Base-by-base conservation (phyloP, 352 stramenopile species). In the Halophytophthora batemanensis region DNA sequence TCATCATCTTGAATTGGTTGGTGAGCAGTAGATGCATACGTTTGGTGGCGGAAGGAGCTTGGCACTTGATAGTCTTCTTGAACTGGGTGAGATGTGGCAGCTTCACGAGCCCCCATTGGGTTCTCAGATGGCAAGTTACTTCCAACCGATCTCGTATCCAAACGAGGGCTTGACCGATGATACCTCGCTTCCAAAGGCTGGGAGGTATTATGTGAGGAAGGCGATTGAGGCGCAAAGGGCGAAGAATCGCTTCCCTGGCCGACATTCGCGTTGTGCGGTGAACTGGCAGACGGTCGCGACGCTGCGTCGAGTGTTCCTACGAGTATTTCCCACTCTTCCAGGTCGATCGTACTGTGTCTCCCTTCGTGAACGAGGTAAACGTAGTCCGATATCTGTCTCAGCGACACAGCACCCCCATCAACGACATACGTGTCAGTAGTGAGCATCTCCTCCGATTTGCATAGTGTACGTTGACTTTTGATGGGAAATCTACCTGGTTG, bases 311-410 rank as follows among this genome's bases (percentile, higher is more conserved):
- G 61, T 3, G 76, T 89, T 0, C 71, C 71, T 1, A 89, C 74
- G 10, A 87, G 51, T 35, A 87, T 86, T 45, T 71, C 56, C 79
- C 76, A 90, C 45, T 90, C 76, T 19, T 86, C 72, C 12, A 72
- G 47, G 36, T 76, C 69, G 52, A 90, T 86, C 1, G 70, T 82
- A 36, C 60, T 74, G 41, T 64, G 48, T 12, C 49, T 44, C 17
- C 69, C 76, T 74, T 90, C 76, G 21, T 90, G 74, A 34, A 90
- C 85, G 22, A 90, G 48, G 21, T 86, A 89, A 1, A 89, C 64
- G 14, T 89, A 89, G 59, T 89, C 78, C 25, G 75, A 73, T 3
- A 89, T 78, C 78, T 89, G 55, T 3, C 36, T 6, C 14, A 1
- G 7, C 39, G 22, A 12, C 40, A 41, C 25, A 28, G 2, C 6